Conservation (phyloP, 108 stramenopile genomes). For the Nitzschia sp. region DNA sequence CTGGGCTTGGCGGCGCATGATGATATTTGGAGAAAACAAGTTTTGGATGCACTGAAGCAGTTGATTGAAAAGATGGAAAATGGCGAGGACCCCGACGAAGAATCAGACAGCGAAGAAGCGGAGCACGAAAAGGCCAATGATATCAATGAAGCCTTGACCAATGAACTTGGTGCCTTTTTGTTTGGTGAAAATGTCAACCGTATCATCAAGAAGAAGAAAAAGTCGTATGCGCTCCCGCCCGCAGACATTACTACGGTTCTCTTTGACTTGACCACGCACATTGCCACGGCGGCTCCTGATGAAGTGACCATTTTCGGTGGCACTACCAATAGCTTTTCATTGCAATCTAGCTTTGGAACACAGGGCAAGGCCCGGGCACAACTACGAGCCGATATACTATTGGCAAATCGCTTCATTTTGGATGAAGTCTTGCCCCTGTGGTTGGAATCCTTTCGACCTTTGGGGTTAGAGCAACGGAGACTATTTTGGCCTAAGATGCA, state of each 20-base stretch:
- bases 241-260: constrained; percentile 77
- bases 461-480: constrained; percentile 71
- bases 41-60: constrained; percentile 55
- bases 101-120: background rate
- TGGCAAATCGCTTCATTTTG: constrained; percentile 73
- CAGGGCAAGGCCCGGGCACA: constrained; percentile 15
- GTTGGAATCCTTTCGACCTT: constrained; percentile 78
- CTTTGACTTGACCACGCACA: constrained; percentile 71
- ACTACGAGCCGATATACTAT: constrained; percentile 34
- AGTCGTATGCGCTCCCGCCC: constrained; percentile 68
- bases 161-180: constrained; percentile 60
- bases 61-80: constrained; percentile 39
- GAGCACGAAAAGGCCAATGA: background rate
- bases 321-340: constrained; percentile 7
- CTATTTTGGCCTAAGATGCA: constrained; percentile 63
- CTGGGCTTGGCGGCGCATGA: constrained; percentile 80
- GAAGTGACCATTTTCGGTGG: constrained; percentile 55
- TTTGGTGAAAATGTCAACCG: constrained; percentile 73
- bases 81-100: constrained; percentile 13
- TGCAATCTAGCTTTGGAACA: constrained; percentile 18
- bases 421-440: constrained; percentile 70
- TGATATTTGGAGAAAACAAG: constrained; percentile 71
- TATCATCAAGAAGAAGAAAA: constrained; percentile 64
- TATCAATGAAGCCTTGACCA: constrained; percentile 23
- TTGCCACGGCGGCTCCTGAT: constrained; percentile 53